Evolutionary conservation across 192 early-diverging fungal species (phyloP), one percentile per base, ranked within the genome.

Genomic region (Backusella tuberculispora): DNA sequence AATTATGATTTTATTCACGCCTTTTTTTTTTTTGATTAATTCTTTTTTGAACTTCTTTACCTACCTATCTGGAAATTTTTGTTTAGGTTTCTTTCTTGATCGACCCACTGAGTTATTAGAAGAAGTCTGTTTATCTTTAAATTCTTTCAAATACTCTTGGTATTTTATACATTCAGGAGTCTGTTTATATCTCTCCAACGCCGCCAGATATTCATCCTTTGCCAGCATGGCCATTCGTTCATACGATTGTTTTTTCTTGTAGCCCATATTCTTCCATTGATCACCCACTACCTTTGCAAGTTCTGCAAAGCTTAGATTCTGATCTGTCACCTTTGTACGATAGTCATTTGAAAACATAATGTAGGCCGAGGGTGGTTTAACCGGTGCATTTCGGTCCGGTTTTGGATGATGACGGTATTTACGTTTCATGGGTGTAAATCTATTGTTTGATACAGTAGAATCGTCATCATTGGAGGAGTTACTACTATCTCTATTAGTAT

Each of bases 341-440:
- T 82, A 71, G 6, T 81, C 45, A 40, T 85, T 81, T 21, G 83
- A 74, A 48, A 84, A 84, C 72, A 84, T 78, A 6, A 85, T 84
- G 56, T 85, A 85, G 0, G 84, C 84, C 0, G 84, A 85, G 6
- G 75, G 66, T 17, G 84, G 84, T 43, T 85, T 85, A 6, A 78
- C 66, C 3, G 84, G 84, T 0, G 79, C 83, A 53, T 79, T 85
- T 8, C 73, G 47, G 29, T 85, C 84, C 6, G 76, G 67, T 76
- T 84, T 84, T 26, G 84, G 76, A 38, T 85, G 84, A 38, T 83
- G 69, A 34, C 81, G 63, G 46, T 85, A 85, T 38, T 75, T 81
- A 44, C 84, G 73, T 48, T 84, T 84, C 4, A 38, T 34, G 5
- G 48, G 37, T 15, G 15, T 7, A 38, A 34, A 38, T 1, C 6